Evolutionary conservation across 1,284 basidiomycete species (phyloP).

Genomic region (Hymenochaete sp.): DNA sequence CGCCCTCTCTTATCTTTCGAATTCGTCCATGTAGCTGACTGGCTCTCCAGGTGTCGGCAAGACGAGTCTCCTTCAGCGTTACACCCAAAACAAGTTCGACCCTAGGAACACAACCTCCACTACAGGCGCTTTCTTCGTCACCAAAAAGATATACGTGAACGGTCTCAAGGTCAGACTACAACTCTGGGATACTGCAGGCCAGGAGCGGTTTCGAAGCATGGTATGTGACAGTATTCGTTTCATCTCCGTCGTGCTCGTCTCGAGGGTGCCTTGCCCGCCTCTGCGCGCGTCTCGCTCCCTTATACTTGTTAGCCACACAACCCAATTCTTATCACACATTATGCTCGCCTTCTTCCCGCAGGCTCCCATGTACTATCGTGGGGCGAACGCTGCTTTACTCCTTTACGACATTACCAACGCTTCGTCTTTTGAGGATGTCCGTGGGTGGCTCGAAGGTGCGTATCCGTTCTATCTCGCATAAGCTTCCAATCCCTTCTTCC

Average conservation of each 20-base stretch:
- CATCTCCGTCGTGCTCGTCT: constrained; percentile 19
- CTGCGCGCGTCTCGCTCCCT: constrained; percentile 15
- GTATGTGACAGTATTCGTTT: constrained; percentile 41
- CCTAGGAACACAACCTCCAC: constrained; percentile 83
- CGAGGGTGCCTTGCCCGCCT: constrained; percentile 17
- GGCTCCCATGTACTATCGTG: constrained; percentile 99
- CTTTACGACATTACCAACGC: constrained; percentile 96
- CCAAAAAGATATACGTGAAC: constrained; percentile 87
- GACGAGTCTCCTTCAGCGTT: constrained; percentile 88
- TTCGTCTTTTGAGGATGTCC: constrained; percentile 83
- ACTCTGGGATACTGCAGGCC: constrained; percentile 96
- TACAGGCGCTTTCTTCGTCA: constrained; percentile 91
- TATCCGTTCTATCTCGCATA: constrained; percentile 5
- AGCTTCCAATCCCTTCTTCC: constrained; percentile 1
- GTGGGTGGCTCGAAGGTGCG: constrained; percentile 85
- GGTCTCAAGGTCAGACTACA: constrained; percentile 82
- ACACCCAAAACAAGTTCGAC: constrained; percentile 86
- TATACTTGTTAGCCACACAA: constrained; percentile 7
- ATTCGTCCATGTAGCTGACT: neutral
- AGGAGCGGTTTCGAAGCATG: constrained; percentile 94
- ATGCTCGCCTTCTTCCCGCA: constrained; percentile 25
- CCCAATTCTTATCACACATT: no score
- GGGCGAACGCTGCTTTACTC: constrained; percentile 91
- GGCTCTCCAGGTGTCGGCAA: constrained; percentile 76
- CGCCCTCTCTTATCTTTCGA: neutral